Percentiles rank a stretch among this genome's conserved stretches.
phyloP scores from a whole-genome alignment of 148 eudicot genomes.

The Rhododendron griersonianum region DNA sequence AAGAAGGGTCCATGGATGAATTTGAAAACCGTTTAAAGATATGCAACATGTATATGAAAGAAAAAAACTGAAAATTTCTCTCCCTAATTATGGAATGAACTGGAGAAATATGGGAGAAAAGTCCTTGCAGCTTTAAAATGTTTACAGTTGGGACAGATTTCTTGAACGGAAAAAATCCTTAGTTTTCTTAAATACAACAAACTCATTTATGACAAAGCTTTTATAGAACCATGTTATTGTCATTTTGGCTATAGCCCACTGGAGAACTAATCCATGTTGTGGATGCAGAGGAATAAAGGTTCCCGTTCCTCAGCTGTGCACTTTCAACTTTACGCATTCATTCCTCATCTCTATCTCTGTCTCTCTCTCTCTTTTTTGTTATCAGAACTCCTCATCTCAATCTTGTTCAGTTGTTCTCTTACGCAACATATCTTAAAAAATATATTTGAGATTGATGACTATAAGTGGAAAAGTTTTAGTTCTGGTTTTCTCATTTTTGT shows the following conservation, averaged over 20 bases:
- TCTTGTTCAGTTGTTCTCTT: not conserved
- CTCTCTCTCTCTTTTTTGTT: too few species aligned
- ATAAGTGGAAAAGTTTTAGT: not conserved
- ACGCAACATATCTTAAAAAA: not conserved
- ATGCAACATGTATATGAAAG: too few species aligned
- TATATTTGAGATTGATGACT: not conserved
- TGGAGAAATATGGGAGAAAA: too few species aligned
- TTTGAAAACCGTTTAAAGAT: too few species aligned
- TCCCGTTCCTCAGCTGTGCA: not conserved
- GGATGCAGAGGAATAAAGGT: not conserved
- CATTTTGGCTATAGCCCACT: not conserved
- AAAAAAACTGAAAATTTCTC: too few species aligned
- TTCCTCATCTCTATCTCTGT: not conserved
- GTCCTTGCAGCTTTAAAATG: too few species aligned
- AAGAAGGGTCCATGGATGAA: too few species aligned
- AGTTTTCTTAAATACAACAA: not conserved
- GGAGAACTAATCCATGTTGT: not conserved
- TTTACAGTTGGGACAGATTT: too few species aligned
- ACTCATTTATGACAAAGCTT: not conserved
- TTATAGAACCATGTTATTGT: not conserved
- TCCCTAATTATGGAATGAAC: too few species aligned
- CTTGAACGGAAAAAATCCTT: not conserved
- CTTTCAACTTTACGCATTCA: not conserved
- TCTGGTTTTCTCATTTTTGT: not conserved
- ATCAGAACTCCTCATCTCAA: too few species aligned